Base-by-base conservation (phyloP, 441 rosid species). In the Pelargonium fulgidum region DNA sequence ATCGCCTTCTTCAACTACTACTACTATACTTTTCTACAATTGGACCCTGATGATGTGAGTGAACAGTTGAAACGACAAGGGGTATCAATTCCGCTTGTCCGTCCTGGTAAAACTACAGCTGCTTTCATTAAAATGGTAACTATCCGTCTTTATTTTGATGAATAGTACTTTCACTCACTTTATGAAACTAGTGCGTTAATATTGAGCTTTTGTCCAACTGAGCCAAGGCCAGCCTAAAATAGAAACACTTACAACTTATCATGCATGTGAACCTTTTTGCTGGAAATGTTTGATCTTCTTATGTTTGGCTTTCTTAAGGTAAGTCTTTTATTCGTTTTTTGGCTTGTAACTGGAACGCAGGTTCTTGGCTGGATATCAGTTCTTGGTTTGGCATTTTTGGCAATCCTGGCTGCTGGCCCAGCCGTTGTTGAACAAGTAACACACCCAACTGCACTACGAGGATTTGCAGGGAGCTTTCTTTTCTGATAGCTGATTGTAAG, bases 1-100 rank as follows among this genome's bases (percentile, higher is more conserved):
- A 88, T 94, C 74, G 97, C 98, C 71, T 92, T 94, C 87, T 94
- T 94, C 87, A 94, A 92, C 86, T 92, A 92, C 83, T 94, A 92
- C 83, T 92, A 94, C 81, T n/a, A n/a, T n/a, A 92, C 99, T 64
- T 94, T 94, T 84, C 87, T 92, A 62, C 99, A 94, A 85, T 79
- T 92, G 85, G 99, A 90, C 74, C 98, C 98, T 42, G 99, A 94
- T 70, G 96, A 94, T 79, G 93, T 94, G 68, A 94, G 99, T 11
- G 97, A 94, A 76, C 98, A 94, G 71, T 68, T 94, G 79, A 92
- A 94, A 79, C 89, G 97, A 14, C 99, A 94, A 81, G 97, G 99
- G 72, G 99, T 94, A 12, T 94, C 97, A 0, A 92, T 94, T 74
- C 99, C 99, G 36, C 81, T 89, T 48, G 98, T 94, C 76, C 85